phyloP scores from a whole-genome alignment of 805 yeast genomes.

The Candida gorgasii region DNA sequence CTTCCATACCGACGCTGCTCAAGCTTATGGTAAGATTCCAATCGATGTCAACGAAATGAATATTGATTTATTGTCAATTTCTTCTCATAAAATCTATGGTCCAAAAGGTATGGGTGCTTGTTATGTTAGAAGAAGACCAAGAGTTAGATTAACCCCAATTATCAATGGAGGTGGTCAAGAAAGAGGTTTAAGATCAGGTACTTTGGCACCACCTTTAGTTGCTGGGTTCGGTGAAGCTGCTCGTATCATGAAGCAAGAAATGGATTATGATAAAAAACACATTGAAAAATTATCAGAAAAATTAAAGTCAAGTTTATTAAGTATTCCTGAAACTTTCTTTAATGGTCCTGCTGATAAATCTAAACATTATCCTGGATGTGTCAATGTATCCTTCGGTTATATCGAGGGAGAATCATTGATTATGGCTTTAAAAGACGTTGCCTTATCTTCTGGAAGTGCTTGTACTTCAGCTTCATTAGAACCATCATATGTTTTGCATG shows the following conservation, averaged over 20 bases:
- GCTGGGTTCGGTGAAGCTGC: conserved; percentile 98
- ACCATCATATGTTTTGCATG: conserved; percentile 95
- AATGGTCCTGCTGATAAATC: conserved; percentile 72
- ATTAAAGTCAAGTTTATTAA: conserved; percentile 68
- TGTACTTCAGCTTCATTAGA: conserved; percentile 98
- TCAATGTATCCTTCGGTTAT: conserved; percentile 93
- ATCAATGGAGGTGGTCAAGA: conserved; percentile 99
- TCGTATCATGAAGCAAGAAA: conserved; percentile 72
- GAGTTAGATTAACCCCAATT: conserved; percentile 93
- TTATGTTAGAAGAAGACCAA: conserved; percentile 94
- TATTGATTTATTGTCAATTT: conserved; percentile 88
- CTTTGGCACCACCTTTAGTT: conserved; percentile 94
- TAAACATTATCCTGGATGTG: conserved; percentile 82
- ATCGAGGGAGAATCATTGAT: conserved; percentile 96
- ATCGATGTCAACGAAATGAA: conserved; percentile 91
- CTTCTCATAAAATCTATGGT: conserved; percentile 96
- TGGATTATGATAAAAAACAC: conserved; percentile 70
- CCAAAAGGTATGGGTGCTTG: conserved; percentile 98
- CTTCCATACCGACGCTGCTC: conserved; percentile 98
- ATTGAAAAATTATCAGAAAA: conserved; percentile 70
- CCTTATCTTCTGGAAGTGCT: conserved; percentile 94
- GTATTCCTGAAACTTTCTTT: conserved; percentile 84
- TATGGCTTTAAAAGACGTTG: conserved; percentile 97
- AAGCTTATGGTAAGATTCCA: conserved; percentile 92
- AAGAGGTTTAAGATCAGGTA: conserved; percentile 96